Base-by-base conservation (phyloP, 2,329 filamentous ascomycete genomes). In the Claviceps paspali region DNA sequence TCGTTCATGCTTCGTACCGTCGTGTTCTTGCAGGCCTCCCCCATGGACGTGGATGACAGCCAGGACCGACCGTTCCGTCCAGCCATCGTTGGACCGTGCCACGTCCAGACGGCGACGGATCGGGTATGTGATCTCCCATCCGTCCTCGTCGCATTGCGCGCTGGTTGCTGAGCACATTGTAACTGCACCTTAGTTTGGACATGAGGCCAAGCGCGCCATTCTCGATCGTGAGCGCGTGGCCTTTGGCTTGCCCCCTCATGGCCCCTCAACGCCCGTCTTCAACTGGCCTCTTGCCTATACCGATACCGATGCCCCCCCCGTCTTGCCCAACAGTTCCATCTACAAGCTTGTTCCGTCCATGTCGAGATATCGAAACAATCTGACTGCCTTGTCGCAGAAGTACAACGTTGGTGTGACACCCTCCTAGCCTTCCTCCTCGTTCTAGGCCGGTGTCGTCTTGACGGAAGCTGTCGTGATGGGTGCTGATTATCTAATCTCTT, bases 351-450 rank as follows among this genome's bases (percentile, higher is more conserved):
- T 60, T 24, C 56, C 56, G 2, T 48, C 46, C 29, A 55, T 57
- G 46, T 59, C 63, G 29, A 40, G 42, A 12, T 67, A 56, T 45
- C 61, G 73, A 12, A 63, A 69, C 42, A 77, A 76, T 42, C 55
- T 77, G 39, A 74, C 70, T 2, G 66, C 64, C 1, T 55, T 78
- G 10, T 77, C 73, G 1, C 70, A 75, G 43, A 55, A 53, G 29
- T 68, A 67, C 50, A 75, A 77, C 49, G 68, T 70, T 48, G 26
- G 52, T 33, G 28, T 24, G 22, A 14, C 14, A 17, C 2, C 12
- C 4, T 9, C 6, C 11, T 3, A 18, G 21, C 8, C 21, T 5
- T 22, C 21, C 8, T n/a, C n/a, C n/a, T n/a, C n/a, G n/a, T n/a
- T n/a, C n/a, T n/a, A n/a, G n/a, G n/a, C n/a, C n/a, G n/a, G 21